Conservation (phyloP, 2,329 filamentous ascomycete species). For the Fusarium verrucosum region DNA sequence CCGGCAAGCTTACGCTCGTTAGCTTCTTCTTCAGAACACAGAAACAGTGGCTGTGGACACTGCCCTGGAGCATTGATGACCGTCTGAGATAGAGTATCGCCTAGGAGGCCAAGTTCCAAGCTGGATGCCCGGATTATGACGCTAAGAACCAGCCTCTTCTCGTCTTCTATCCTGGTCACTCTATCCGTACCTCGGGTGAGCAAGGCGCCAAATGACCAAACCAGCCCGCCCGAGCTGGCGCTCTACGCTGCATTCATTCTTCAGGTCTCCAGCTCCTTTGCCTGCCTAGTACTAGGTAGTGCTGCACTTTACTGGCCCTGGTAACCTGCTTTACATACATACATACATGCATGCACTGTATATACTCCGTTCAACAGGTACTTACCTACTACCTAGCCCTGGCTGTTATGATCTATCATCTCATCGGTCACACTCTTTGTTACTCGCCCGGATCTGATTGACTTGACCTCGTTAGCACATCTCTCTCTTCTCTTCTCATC, state of each 20-base stretch:
- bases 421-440: neutral
- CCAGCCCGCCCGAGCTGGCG: slow-evolving; percentile 25
- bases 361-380: neutral
- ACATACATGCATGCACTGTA: neutral
- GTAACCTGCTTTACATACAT: too few relatives aligned
- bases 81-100: neutral
- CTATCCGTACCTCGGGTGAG: slow-evolving; percentile 24
- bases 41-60: neutral
- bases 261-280: neutral
- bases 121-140: neutral
- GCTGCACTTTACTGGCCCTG: neutral
- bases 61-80: neutral
- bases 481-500: neutral
- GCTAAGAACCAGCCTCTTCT: slow-evolving; percentile 7
- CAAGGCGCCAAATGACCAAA: slow-evolving; percentile 37
- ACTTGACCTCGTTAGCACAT: neutral
- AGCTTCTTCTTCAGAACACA: neutral
- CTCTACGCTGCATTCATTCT: neutral
- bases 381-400: neutral
- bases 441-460: neutral
- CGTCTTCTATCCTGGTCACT: slow-evolving; percentile 15
- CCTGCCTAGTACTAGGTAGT: neutral
- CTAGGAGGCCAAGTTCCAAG: neutral
- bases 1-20: neutral
- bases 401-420: neutral